Percentiles rank a stretch among this genome's conserved stretches.
Conservation (phyloP, 129 eudicot species). For the Sambucus nigra region DNA sequence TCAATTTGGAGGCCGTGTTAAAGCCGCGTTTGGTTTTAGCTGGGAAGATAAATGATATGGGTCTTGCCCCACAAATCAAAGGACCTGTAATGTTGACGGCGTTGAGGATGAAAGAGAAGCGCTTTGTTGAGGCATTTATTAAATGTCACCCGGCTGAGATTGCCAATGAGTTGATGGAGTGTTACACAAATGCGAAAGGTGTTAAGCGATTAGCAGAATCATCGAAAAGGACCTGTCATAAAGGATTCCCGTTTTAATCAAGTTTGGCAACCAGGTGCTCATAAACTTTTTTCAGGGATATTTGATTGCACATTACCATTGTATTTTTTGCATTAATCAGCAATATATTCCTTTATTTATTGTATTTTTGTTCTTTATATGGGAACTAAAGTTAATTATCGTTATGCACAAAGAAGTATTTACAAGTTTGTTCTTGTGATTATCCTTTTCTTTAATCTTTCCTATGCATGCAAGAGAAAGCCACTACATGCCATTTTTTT, state of each 20-base stretch:
- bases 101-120: constrained; percentile 59
- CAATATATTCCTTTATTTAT: background rate
- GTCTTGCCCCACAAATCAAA: constrained; percentile 41
- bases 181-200: constrained; percentile 32
- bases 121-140: constrained; percentile 45
- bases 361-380: too few relatives aligned
- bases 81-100: constrained; percentile 49
- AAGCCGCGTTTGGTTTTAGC: constrained; percentile 54
- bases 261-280: background rate
- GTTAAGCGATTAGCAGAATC: constrained; percentile 57
- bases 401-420: too few relatives aligned
- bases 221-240: constrained; percentile 19
- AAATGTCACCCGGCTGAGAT: constrained; percentile 40
- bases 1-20: constrained; percentile 40
- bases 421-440: too few relatives aligned
- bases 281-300: background rate
- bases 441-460: too few relatives aligned
- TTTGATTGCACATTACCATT: background rate
- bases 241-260: constrained; percentile 52
- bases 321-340: background rate
- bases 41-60: constrained; percentile 51
- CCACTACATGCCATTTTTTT: too few relatives aligned
- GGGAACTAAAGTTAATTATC: too few relatives aligned
- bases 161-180: constrained; percentile 45
- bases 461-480: too few relatives aligned